Percentiles rank a stretch among this genome's conserved stretches.
These are phyloP conservation scores for Galerina sulciceps DNA, from an alignment of 768 basidiomycete genomes.

Conservation along the genomic window DNA sequence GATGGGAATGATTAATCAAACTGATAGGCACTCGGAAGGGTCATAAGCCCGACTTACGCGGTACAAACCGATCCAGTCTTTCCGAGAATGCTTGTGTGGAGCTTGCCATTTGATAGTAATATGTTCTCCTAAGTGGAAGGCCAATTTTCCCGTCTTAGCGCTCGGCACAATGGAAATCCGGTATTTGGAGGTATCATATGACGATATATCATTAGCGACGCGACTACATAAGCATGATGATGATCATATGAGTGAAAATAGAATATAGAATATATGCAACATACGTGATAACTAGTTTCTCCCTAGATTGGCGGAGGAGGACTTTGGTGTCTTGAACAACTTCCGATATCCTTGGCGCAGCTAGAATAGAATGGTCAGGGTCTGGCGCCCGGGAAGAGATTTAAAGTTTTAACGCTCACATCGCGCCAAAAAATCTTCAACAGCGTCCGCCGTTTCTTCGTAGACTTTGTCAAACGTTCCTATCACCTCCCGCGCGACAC, in stretches of 20 bases:
- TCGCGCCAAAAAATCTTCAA: constrained; percentile 92
- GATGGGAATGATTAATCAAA: constrained; percentile 14
- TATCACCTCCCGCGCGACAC: constrained; percentile 85
- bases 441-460: constrained; percentile 89
- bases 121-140: constrained; percentile 91
- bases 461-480: constrained; percentile 96
- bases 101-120: constrained; percentile 89
- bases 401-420: constrained; percentile 55
- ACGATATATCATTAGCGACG: constrained; percentile 79
- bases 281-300: constrained; percentile 90
- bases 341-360: constrained; percentile 85
- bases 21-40: constrained; percentile 1
- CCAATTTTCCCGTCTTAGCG: constrained; percentile 47
- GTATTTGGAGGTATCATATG: constrained; percentile 83
- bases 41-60: constrained; percentile 48
- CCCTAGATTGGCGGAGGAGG: constrained; percentile 87
- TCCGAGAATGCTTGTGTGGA: constrained; percentile 81
- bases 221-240: constrained; percentile 48
- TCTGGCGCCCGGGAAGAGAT: background rate
- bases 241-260: constrained; percentile 1
- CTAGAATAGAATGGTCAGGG: constrained; percentile 41
- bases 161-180: constrained; percentile 62
- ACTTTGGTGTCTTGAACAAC: constrained; percentile 94
- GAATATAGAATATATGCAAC: constrained; percentile 29
- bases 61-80: constrained; percentile 97